phyloP scores from a whole-genome alignment of 2,329 filamentous ascomycete genomes.

The Claviceps citrina region DNA sequence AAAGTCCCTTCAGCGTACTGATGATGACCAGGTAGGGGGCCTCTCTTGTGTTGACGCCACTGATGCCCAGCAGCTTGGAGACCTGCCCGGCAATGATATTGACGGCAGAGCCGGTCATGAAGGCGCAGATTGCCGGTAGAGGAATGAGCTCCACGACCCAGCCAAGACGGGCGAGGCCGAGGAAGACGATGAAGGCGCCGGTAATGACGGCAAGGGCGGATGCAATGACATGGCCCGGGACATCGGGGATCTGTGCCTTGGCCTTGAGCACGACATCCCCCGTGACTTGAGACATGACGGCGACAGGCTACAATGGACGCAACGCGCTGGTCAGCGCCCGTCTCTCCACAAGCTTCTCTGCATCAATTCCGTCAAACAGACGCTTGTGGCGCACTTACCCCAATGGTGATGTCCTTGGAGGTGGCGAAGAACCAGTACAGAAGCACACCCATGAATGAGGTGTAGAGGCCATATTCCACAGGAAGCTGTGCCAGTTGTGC shows the following conservation, averaged over 20 bases:
- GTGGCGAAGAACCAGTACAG: slow-evolving; percentile 98
- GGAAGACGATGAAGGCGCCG: slow-evolving; percentile 31
- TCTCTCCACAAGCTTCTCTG: not conserved
- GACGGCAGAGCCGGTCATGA: slow-evolving; percentile 38
- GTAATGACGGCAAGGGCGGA: slow-evolving; percentile 32
- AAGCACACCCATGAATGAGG: slow-evolving; percentile 88
- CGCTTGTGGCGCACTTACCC: slow-evolving; percentile 35
- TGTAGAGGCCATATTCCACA: slow-evolving; percentile 38
- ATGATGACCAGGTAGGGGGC: slow-evolving; percentile 35
- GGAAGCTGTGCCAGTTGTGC: slow-evolving; percentile 31
- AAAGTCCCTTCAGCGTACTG: slow-evolving; percentile 31
- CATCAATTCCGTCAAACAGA: not conserved
- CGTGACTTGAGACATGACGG: slow-evolving; percentile 37
- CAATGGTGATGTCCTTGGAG: slow-evolving; percentile 81
- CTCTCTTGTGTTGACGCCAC: slow-evolving; percentile 32
- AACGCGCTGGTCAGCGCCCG: slow-evolving; percentile 3
- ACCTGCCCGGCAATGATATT: slow-evolving; percentile 36
- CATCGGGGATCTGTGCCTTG: slow-evolving; percentile 22
- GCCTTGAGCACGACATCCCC: slow-evolving; percentile 31
- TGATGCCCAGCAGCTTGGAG: slow-evolving; percentile 35
- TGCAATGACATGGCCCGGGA: slow-evolving; percentile 28
- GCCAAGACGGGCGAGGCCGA: slow-evolving; percentile 34
- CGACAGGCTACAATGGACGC: slow-evolving; percentile 29
- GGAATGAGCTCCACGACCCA: slow-evolving; percentile 41
- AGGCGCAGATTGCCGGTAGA: slow-evolving; percentile 35